phyloP scores from a whole-genome alignment of 2,329 filamentous ascomycete genomes.

The Colletotrichum acutatum region DNA sequence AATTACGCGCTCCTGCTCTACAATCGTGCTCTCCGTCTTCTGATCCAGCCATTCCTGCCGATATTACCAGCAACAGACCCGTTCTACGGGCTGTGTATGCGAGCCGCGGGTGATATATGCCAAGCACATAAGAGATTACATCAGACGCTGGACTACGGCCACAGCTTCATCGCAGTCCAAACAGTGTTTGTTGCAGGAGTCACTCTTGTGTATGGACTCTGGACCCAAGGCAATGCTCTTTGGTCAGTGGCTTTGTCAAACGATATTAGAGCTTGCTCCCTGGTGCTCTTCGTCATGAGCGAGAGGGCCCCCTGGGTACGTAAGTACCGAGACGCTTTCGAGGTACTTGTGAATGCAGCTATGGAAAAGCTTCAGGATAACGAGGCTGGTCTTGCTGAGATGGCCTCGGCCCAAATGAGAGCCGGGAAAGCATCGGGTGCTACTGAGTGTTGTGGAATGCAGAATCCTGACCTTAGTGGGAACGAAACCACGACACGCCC shows the following conservation, averaged over 20 bases:
- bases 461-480: neutral
- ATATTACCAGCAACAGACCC: constrained; percentile 57
- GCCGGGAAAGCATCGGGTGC: neutral
- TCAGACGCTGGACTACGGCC: constrained; percentile 52
- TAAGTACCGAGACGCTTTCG: constrained; percentile 59
- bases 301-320: constrained; percentile 59
- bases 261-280: constrained; percentile 59
- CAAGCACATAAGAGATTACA: constrained; percentile 55
- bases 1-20: constrained; percentile 62
- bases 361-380: constrained; percentile 31
- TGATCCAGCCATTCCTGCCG: constrained; percentile 62
- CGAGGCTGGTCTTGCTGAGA: constrained; percentile 15
- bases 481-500: neutral
- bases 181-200: constrained; percentile 55
- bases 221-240: constrained; percentile 55
- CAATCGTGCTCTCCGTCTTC: constrained; percentile 58
- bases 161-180: constrained; percentile 55
- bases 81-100: constrained; percentile 55
- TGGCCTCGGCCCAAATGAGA: constrained; percentile 25
- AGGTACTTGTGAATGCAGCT: constrained; percentile 54
- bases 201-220: constrained; percentile 51
- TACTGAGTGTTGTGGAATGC: neutral
- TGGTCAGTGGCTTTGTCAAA: constrained; percentile 61
- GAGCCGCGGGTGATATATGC: constrained; percentile 53
- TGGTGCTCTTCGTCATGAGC: constrained; percentile 60